phyloP scores from a whole-genome alignment of 495 filamentous ascomycete species.

The Trypethelium eluteriae region DNA sequence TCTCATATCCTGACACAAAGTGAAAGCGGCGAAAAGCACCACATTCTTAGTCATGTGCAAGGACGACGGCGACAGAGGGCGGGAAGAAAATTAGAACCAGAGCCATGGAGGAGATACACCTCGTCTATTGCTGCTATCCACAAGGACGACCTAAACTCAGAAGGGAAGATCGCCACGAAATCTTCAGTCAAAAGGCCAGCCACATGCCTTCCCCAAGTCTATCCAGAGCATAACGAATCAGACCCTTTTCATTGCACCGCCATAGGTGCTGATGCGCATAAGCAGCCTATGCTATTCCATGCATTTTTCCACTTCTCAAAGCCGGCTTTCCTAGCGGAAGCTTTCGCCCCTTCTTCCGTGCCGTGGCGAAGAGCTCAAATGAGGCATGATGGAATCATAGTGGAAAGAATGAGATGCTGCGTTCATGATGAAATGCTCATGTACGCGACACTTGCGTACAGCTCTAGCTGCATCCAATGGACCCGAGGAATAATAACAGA shows the following conservation, averaged over 20 bases:
- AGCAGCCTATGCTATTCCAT: not conserved
- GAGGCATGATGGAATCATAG: not conserved
- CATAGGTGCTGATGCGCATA: not conserved
- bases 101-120: not conserved
- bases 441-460: not conserved
- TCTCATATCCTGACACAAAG: not conserved
- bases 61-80: not conserved
- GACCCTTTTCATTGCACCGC: not conserved
- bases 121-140: not conserved
- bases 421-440: not conserved
- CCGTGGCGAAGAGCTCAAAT: not conserved
- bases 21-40: not conserved
- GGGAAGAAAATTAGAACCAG: not conserved
- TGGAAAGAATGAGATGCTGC: not conserved
- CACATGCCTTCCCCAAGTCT: not conserved
- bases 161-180: no score
- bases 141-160: no score
- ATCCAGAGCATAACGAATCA: not conserved
- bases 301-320: not conserved
- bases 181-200: not conserved
- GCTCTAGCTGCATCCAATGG: not conserved
- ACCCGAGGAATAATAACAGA: not conserved
- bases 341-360: not conserved
- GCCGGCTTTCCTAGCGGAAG: not conserved
- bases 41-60: not conserved